Conservation (phyloP, 495 filamentous ascomycete genomes). For the Penicillium malachiteum region DNA sequence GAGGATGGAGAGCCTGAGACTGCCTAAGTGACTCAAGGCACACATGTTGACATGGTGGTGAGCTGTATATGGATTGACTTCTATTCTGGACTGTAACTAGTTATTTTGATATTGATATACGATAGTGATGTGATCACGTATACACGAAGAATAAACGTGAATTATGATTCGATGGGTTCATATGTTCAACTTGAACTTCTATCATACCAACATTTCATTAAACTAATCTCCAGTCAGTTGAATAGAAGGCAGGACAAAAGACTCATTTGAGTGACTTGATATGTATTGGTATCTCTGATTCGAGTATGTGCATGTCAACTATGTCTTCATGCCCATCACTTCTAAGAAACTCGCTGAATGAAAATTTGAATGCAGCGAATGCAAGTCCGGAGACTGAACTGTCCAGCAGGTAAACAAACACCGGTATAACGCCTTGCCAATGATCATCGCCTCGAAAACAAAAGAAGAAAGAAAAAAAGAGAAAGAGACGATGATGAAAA, state of each 20-base stretch:
- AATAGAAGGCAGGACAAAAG: too few relatives aligned
- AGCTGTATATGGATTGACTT: too few relatives aligned
- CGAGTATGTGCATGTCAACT: too few relatives aligned
- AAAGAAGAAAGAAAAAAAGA: background rate
- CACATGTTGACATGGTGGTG: too few relatives aligned
- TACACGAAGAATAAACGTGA: background rate
- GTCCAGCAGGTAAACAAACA: conserved; percentile 14
- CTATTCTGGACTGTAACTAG: background rate
- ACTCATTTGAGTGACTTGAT: too few relatives aligned
- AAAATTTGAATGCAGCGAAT: background rate
- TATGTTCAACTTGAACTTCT: too few relatives aligned
- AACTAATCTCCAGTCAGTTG: too few relatives aligned
- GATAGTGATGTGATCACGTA: background rate
- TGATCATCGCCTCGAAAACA: conserved; percentile 4
- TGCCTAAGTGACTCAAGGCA: too few relatives aligned
- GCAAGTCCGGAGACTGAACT: conserved; percentile 2
- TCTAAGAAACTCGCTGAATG: background rate
- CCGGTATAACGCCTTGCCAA: conserved; percentile 19
- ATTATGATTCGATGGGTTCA: background rate
- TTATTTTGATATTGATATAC: too few relatives aligned
- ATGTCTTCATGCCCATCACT: background rate
- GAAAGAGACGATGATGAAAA: background rate
- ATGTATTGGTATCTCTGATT: too few relatives aligned
- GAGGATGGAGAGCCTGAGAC: background rate
- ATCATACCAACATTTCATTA: too few relatives aligned